Percentiles rank a stretch among this genome's conserved stretches.
phyloP scores from a whole-genome alignment of 1,284 basidiomycete species.

The Fomitopsis pinicola region DNA sequence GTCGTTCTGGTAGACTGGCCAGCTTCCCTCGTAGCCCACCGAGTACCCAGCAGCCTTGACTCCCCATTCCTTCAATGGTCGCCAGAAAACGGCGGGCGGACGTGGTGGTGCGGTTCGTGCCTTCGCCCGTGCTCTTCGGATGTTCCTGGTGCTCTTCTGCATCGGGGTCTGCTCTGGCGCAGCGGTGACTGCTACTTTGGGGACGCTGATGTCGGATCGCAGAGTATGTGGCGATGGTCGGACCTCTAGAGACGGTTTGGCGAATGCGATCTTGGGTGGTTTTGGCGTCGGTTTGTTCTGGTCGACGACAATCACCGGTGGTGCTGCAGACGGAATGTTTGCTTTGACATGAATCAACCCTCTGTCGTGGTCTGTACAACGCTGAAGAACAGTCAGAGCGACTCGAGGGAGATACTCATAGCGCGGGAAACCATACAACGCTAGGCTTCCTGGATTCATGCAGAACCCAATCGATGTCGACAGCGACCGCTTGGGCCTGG shows the following conservation, averaged over 20 bases:
- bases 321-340: neutral
- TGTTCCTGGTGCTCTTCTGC: neutral
- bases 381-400: slow-evolving; percentile 8
- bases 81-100: slow-evolving; percentile 27
- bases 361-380: slow-evolving; percentile 8
- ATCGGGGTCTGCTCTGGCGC: neutral
- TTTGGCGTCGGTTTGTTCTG: slow-evolving; percentile 8
- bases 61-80: slow-evolving; percentile 24
- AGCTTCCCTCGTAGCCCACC: slow-evolving; percentile 30
- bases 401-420: neutral
- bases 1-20: slow-evolving; percentile 18
- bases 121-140: slow-evolving; percentile 13
- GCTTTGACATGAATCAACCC: slow-evolving; percentile 13
- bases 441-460: slow-evolving; percentile 16
- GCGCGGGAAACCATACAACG: slow-evolving; percentile 17
- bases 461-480: slow-evolving; percentile 27
- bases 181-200: slow-evolving; percentile 9
- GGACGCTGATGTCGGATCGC: slow-evolving; percentile 12
- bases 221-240: slow-evolving; percentile 19
- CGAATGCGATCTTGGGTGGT: slow-evolving; percentile 3
- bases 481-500: slow-evolving; percentile 26
- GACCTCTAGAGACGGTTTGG: slow-evolving; percentile 7
- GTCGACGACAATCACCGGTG: slow-evolving; percentile 19
- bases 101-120: slow-evolving; percentile 8
- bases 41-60: slow-evolving; percentile 30